Base-by-base conservation (phyloP, 805 yeast genomes). In the Candida michaelii region DNA sequence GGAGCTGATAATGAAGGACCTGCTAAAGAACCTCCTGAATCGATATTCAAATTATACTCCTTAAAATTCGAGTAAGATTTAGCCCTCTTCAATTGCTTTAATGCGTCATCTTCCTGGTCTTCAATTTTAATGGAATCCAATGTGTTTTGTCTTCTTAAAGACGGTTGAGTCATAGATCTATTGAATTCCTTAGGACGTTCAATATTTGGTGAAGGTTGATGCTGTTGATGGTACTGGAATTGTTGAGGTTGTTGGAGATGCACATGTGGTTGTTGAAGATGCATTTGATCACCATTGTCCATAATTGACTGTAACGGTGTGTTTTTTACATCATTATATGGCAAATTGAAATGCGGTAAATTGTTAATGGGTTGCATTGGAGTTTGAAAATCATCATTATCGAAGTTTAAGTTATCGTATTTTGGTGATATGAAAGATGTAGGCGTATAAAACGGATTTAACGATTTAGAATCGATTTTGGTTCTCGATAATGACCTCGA, bases 81-180 rank as follows among this genome's bases (percentile, higher is more conserved):
- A 10, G 72, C 72, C 46, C 66, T 60, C 34, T 59, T 56, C 43
- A 70, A 53, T 43, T 67, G 71, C 46, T 64, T 64, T 44, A 70
- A 59, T 0, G 75, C 74, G 52, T 70, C 73, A 47, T 69, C 68
- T 36, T 69, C 73, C 40, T 66, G 70, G 39, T 61, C 67, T 46
- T 67, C 73, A 44, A 63, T 57, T 19, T 55, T 54, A 33, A 65
- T 58, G 2, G 66, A 52, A 19, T 65, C 71, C 17, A 65, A 43
- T 8, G 62, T 54, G 40, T 60, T 65, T 31, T 55, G 54, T 24
- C 61, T 43, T 31, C 51, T 53, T n/a, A 56, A 48, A 1, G 23
- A 30, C 33, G 45, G 45, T 39, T 45, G 14, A 50, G 56, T 43
- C 31, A 31, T n/a, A 30, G 40, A 40, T n/a, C 32, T 21, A 5